Conservation (phyloP, 768 basidiomycete species). For the Calocera cornea region DNA sequence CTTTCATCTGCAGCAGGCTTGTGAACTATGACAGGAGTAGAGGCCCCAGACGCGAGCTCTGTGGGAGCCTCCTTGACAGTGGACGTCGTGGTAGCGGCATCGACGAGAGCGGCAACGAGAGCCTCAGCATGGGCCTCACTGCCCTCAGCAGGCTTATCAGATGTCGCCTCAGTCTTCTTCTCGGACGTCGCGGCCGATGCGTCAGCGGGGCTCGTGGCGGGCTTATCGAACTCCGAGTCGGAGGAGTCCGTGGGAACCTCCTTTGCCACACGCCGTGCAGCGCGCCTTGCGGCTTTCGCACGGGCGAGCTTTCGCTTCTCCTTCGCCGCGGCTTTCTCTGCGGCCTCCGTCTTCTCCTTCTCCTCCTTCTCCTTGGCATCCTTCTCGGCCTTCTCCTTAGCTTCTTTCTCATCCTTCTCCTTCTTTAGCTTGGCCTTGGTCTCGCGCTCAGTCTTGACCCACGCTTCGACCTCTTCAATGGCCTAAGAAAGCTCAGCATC, state of each 20-base stretch:
- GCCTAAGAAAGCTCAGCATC: not conserved
- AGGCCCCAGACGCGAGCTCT: not conserved
- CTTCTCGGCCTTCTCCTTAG: constrained; percentile 19
- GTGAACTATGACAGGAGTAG: not conserved
- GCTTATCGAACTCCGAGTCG: constrained; percentile 2
- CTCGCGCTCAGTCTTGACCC: constrained; percentile 64
- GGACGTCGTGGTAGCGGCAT: not conserved
- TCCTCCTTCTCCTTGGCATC: not conserved
- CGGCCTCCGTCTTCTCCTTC: not conserved
- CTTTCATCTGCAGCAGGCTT: not conserved
- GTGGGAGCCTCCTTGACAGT: not conserved
- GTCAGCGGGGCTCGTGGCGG: not conserved
- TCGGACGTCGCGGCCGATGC: not conserved
- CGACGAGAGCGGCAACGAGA: not conserved
- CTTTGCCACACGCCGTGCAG: not conserved
- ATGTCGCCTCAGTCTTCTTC: not conserved
- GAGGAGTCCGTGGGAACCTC: not conserved
- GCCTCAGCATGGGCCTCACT: not conserved
- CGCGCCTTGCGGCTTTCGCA: not conserved
- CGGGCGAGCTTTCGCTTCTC: not conserved
- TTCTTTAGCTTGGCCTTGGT: constrained; percentile 74
- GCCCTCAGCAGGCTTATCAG: not conserved
- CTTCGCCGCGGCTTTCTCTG: constrained; percentile 4
- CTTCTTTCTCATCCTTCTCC: constrained; percentile 41
- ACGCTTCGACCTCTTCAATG: not conserved